Percentiles rank a stretch among this genome's conserved stretches.
Conservation (phyloP, 176 grass and related monocot genomes). For the Carex scoparia region DNA sequence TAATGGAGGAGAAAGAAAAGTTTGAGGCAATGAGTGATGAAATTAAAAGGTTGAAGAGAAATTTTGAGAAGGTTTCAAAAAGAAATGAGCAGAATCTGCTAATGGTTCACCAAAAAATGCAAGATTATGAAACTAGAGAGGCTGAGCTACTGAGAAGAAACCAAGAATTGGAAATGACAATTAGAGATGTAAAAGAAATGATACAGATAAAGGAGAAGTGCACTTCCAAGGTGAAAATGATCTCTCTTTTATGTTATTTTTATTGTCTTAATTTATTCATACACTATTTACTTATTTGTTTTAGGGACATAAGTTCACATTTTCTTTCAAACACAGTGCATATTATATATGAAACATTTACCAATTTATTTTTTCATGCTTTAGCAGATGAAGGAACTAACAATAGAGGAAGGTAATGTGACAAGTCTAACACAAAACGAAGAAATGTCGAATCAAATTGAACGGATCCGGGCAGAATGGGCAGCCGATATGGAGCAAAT, state of each 20-base stretch:
- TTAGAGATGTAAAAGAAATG: constrained; percentile 11
- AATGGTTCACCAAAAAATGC: constrained; percentile 25
- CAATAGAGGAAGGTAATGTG: constrained; percentile 22
- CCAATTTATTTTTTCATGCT: neutral
- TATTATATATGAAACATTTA: constrained; percentile 12
- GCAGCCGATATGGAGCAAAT: constrained; percentile 74
- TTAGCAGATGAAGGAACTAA: constrained; percentile 40
- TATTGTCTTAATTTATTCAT: neutral
- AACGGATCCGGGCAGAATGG: constrained; percentile 55
- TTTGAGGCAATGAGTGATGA: constrained; percentile 30
- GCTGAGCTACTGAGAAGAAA: constrained; percentile 31
- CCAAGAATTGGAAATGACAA: constrained; percentile 32
- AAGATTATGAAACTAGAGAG: constrained; percentile 40
- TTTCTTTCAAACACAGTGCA: neutral
- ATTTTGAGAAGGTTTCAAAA: constrained; percentile 39
- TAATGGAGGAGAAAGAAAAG: constrained; percentile 18
- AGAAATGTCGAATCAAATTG: constrained; percentile 43
- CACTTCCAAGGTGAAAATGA: constrained; percentile 24
- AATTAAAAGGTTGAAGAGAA: constrained; percentile 33
- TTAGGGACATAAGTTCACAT: neutral
- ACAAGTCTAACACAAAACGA: constrained; percentile 36
- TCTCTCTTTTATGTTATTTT: neutral
- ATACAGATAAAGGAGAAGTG: constrained; percentile 25
- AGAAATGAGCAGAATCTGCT: constrained; percentile 27
- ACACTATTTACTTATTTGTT: neutral